Conservation (phyloP, 164 flowering plant species). For the Euptelea pleiosperma region DNA sequence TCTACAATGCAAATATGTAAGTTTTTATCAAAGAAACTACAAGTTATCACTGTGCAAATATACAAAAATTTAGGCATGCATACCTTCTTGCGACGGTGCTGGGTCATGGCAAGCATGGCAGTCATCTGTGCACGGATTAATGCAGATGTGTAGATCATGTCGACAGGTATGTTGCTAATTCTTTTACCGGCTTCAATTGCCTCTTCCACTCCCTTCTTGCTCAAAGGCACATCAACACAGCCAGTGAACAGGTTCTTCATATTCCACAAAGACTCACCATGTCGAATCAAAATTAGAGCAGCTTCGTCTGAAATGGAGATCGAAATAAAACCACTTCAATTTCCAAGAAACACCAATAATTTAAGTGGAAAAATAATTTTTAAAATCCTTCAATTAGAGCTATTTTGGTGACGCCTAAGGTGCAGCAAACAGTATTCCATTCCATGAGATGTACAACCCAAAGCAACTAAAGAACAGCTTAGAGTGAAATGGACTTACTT, state of each 20-base stretch:
- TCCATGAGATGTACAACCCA: neutral
- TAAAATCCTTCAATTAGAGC: neutral
- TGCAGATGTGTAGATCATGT: slow-evolving; percentile 85
- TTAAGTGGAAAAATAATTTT: neutral
- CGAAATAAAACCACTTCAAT: neutral
- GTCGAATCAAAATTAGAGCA: slow-evolving; percentile 81
- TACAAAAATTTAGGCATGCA: neutral
- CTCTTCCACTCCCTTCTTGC: slow-evolving; percentile 91
- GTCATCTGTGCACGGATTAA: slow-evolving; percentile 98
- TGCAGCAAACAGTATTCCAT: neutral
- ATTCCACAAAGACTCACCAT: slow-evolving; percentile 98
- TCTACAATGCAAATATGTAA: too few species aligned
- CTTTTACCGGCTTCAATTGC: slow-evolving; percentile 97
- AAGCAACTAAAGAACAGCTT: neutral
- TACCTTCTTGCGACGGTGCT: slow-evolving; percentile 96
- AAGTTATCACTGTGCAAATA: too few species aligned
- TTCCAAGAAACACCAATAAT: neutral
- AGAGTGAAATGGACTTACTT: slow-evolving; percentile 37
- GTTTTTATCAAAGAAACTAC: too few species aligned
- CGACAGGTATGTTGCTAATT: slow-evolving; percentile 94
- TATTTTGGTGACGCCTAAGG: neutral
- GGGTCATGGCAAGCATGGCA: slow-evolving; percentile 99
- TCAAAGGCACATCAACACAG: slow-evolving; percentile 96
- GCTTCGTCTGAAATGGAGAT: slow-evolving; percentile 57
- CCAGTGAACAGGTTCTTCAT: slow-evolving; percentile 95